phyloP scores from a whole-genome alignment of 2,329 filamentous ascomycete genomes.

The Colletotrichum plurivorum region DNA sequence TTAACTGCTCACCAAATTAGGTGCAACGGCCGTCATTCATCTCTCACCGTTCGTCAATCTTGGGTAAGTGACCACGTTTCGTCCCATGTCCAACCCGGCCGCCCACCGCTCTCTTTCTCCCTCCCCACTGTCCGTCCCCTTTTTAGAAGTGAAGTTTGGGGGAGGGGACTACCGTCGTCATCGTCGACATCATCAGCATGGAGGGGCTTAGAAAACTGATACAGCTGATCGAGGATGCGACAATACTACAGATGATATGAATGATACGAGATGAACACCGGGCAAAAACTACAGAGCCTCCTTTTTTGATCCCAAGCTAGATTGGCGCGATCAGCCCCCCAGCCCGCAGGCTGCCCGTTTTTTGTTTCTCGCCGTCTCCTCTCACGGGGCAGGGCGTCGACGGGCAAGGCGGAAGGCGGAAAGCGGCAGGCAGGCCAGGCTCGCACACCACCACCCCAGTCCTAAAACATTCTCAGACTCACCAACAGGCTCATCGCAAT shows the following conservation, averaged over 20 bases:
- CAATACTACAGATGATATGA: not conserved
- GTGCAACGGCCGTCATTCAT: conserved; percentile 9
- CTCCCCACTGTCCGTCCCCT: not conserved
- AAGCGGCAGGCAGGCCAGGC: not conserved
- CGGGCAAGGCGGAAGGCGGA: not conserved
- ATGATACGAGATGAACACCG: not conserved
- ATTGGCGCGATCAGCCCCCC: not conserved
- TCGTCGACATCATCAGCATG: conserved; percentile 23
- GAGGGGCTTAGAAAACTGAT: conserved; percentile 29
- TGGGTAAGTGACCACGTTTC: conserved; percentile 28
- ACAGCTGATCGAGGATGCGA: not conserved
- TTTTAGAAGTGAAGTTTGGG: no score
- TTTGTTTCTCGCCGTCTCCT: conserved; percentile 2
- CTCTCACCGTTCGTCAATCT: conserved; percentile 25
- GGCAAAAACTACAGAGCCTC: conserved; percentile 22
- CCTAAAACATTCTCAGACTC: conserved; percentile 30
- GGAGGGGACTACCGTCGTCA: conserved; percentile 17
- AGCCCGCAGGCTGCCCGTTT: conserved; percentile 1
- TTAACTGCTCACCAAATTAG: conserved; percentile 27
- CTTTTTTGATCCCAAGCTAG: not conserved
- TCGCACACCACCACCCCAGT: conserved; percentile 3
- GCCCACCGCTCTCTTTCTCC: not conserved
- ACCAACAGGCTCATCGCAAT: conserved; percentile 34
- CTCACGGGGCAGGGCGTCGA: not conserved
- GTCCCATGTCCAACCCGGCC: conserved; percentile 25